Evolutionary conservation across 306 rosid species (phyloP).

Genomic region (Pachyrhizus erosus): DNA sequence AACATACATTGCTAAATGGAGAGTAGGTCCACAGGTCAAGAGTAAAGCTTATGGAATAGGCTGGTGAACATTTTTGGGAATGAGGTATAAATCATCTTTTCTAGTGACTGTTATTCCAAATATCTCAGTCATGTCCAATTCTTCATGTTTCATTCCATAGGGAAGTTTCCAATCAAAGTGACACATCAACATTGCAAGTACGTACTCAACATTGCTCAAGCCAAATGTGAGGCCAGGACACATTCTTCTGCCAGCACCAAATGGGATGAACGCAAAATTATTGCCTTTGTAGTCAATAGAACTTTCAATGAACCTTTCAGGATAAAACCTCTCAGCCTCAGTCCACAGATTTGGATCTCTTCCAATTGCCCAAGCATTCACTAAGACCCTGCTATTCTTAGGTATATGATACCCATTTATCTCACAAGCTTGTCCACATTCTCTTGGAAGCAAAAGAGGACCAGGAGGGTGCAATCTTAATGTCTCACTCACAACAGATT

Average conservation of each 20-base stretch:
- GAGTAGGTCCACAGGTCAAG: too few relatives aligned
- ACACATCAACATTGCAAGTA: conserved; percentile 37
- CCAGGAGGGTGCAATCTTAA: conserved; percentile 45
- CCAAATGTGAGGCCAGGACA: conserved; percentile 30
- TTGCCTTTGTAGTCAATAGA: conserved; percentile 17
- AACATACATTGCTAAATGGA: too few relatives aligned
- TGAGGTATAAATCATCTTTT: conserved; percentile 1
- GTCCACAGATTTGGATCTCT: conserved; percentile 46
- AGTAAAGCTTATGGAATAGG: too few relatives aligned
- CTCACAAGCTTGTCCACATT: conserved; percentile 33
- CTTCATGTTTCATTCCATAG: conserved; percentile 17
- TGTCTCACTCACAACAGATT: conserved; percentile 46
- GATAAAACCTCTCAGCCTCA: conserved; percentile 35
- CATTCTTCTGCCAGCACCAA: conserved; percentile 51
- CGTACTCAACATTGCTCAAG: conserved; percentile 4
- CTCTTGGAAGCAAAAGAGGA: conserved; percentile 42
- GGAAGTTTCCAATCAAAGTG: conserved; percentile 49
- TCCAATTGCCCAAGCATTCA: conserved; percentile 49
- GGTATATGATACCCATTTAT: conserved; percentile 49
- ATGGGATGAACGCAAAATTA: conserved; percentile 39
- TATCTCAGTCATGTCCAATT: conserved; percentile 32
- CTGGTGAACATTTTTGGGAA: too few relatives aligned
- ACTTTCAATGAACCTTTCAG: neutral
- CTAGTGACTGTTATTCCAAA: conserved; percentile 2
- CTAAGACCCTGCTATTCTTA: conserved; percentile 1